phyloP scores from a whole-genome alignment of 768 basidiomycete genomes.

The Lentinula boryana region DNA sequence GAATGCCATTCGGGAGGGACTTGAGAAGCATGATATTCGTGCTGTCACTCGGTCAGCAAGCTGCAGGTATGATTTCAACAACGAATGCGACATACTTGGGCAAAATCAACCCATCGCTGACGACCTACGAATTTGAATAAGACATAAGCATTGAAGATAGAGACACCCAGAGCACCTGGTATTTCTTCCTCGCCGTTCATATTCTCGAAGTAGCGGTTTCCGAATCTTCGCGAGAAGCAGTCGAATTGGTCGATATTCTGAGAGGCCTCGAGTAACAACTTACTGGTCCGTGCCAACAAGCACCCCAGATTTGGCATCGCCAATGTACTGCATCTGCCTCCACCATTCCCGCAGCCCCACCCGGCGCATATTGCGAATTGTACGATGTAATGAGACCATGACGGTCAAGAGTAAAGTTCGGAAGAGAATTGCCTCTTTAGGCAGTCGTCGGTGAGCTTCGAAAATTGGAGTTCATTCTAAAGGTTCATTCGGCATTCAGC shows the following conservation, averaged over 20 bases:
- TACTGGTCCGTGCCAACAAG: conserved; percentile 79
- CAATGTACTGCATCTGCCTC: conserved; percentile 88
- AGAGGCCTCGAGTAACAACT: conserved; percentile 24
- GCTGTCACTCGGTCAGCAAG: conserved; percentile 31
- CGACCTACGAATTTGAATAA: conserved; percentile 49
- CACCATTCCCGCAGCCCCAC: conserved; percentile 85
- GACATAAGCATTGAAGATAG: not conserved
- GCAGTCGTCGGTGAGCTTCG: not conserved
- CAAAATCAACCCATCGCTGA: conserved; percentile 94
- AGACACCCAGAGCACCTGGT: conserved; percentile 48
- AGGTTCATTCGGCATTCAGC: no score
- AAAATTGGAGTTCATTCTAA: no score
- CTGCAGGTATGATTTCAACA: not conserved
- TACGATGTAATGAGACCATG: conserved; percentile 74
- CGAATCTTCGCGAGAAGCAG: conserved; percentile 51
- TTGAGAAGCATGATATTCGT: conserved; percentile 88
- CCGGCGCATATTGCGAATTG: conserved; percentile 67
- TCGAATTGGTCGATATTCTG: not conserved
- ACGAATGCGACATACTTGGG: conserved; percentile 52
- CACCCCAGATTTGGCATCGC: conserved; percentile 85
- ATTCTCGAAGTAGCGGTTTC: conserved; percentile 94
- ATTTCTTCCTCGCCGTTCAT: conserved; percentile 80
- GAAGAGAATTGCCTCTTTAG: conserved; percentile 3
- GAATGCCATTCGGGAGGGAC: conserved; percentile 97
- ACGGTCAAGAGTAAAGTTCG: not conserved